A percentile compares a stretch with the other conserved stretches of the same genome.
Conservation (phyloP, 2,329 filamentous ascomycete genomes). For the Colletotrichum eleusines region DNA sequence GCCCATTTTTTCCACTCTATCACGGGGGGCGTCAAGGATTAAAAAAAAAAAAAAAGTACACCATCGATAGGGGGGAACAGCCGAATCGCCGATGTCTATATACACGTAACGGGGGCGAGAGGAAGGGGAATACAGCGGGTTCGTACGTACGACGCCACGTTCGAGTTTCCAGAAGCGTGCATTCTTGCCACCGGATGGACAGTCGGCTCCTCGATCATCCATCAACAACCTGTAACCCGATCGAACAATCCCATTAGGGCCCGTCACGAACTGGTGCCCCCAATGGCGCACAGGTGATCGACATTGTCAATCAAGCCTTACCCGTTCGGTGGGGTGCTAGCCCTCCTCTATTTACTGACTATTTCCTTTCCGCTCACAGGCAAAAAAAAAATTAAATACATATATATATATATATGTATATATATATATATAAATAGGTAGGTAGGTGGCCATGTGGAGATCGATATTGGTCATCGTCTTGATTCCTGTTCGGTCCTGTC, state of each 20-base stretch:
- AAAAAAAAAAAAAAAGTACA: not conserved
- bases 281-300: constrained; percentile 19
- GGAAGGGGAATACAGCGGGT: not conserved
- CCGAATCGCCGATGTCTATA: not conserved
- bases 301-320: constrained; percentile 11
- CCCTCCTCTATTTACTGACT: not conserved
- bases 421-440: too few relatives aligned
- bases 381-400: too few relatives aligned
- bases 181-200: not conserved
- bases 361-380: constrained; percentile 1
- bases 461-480: not conserved
- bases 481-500: too few relatives aligned
- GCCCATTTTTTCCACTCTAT: not conserved
- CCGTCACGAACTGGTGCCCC: not conserved
- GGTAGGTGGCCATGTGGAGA: not conserved
- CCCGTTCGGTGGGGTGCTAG: not conserved
- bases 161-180: not conserved
- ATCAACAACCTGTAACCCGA: constrained; percentile 9
- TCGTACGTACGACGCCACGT: not conserved
- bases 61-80: not conserved
- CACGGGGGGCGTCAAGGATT: not conserved
- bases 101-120: not conserved
- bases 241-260: constrained; percentile 21
- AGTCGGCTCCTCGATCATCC: not conserved
- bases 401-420: too few relatives aligned